Base-by-base conservation (phyloP, 352 stramenopile genomes). In the Phytopythium ostracodes region DNA sequence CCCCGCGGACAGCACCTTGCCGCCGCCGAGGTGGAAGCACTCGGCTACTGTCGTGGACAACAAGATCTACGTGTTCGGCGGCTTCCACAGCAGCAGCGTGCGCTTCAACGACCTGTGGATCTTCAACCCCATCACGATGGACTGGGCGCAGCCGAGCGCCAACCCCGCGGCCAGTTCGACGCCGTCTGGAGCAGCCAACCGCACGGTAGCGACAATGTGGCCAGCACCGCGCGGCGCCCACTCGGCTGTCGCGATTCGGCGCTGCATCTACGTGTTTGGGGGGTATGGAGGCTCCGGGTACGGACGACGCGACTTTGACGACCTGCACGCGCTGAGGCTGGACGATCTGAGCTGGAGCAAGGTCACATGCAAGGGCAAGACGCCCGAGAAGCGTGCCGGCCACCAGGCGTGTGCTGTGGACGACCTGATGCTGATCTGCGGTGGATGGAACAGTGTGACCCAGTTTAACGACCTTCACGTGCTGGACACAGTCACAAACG, bases 71-170 rank as follows among this genome's bases (percentile, higher is more conserved):
- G 67, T 98, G 17, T 98, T 99, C 72, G 96, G 96, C 10, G 96
- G 96, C 10, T 98, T 98, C 68, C 84, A 93, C 59, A 97, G 72
- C 63, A 89, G 79, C 61, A 81, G 79, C 3, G 75, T 75, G 52
- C 81, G 94, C 11, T 98, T 98, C 52, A 98, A 98, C 57, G 96
- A 99, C 68, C 58, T 98, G n/a, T 99, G 96, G 95, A 69, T 98
- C 49, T 97, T 98, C 65, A 97, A 99, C 56, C 92, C 94, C 14
- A 92, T 93, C 67, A 97, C 78, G 24, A 87, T 98, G 67, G 86
- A 91, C 54, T 99, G 96, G 96, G 81, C 68, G 7, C 89, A 97
- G 60, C 56, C 67, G 2, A 27, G 15, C 24, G 18, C 35, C 0
- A 14, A 10, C 8, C 61, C 56, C 0, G 63, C 67, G 5, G 4